A percentile compares a stretch with the other conserved stretches of the same genome.
Conservation (phyloP, 2,329 filamentous ascomycete species). For the Pyrenochaeta sp. region DNA sequence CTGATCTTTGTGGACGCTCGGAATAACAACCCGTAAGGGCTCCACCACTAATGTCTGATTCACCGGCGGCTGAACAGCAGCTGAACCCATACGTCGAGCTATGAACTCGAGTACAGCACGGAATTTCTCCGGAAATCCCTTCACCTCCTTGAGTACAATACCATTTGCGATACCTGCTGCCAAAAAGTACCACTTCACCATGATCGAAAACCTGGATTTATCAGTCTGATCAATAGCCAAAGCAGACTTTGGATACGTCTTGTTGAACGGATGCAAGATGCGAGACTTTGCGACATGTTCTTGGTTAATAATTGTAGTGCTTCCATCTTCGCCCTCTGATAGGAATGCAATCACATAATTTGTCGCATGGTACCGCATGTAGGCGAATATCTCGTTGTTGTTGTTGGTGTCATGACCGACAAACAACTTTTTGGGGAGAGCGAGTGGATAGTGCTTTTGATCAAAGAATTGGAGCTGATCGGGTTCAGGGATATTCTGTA, state of each 20-base stretch:
- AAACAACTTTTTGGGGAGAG: conserved; percentile 11
- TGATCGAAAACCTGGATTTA: conserved; percentile 6
- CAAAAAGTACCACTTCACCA: conserved; percentile 21
- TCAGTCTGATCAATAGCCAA: conserved; percentile 3
- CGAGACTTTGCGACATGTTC: conserved; percentile 7
- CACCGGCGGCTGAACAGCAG: conserved; percentile 1
- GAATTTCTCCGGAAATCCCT: conserved; percentile 7
- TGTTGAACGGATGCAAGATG: conserved; percentile 19
- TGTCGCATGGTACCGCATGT: conserved; percentile 2
- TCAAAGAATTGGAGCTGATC: conserved; percentile 7
- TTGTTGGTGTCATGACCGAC: conserved; percentile 4
- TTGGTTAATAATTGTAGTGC: background rate
- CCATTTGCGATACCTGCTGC: conserved; percentile 12
- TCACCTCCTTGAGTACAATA: conserved; percentile 8
- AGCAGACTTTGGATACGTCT: conserved; percentile 7
- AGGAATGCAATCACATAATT: conserved; percentile 7
- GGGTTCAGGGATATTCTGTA: conserved; percentile 8
- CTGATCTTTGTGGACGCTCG: background rate
- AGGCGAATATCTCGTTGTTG: conserved; percentile 13
- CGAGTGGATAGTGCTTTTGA: conserved; percentile 3
- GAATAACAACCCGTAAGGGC: background rate
- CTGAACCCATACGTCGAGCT: conserved; percentile 2
- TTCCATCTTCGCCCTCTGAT: background rate
- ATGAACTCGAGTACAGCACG: conserved; percentile 5
- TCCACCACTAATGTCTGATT: background rate